Base-by-base conservation (phyloP, 371 early-diverging fungal genomes). In the Cladochytrium tenue region DNA sequence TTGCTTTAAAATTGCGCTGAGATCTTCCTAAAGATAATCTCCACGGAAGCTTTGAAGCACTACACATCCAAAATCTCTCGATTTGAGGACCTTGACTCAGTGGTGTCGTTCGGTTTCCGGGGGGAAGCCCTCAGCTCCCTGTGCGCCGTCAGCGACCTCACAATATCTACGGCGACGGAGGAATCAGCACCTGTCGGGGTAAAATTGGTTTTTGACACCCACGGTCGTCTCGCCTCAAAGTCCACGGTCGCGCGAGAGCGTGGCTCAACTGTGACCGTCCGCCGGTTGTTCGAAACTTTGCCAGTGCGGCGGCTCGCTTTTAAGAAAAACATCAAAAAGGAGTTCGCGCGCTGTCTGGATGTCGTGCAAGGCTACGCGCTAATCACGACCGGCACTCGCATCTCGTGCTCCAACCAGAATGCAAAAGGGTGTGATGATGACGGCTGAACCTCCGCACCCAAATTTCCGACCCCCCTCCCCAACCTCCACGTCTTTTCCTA, bases 291-390 rank as follows among this genome's bases (percentile, higher is more conserved):
- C 76, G 83, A 89, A 17, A 73, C 84, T 3, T 81, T 94, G 72
- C 98, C 99, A 2, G 95, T 99, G 1, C 87, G 99, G n/a, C 77
- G 80, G 50, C 82, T 81, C 35, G 96, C 96, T 64, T 90, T 95
- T 68, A 88, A 89, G 63, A 88, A 88, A 56, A 93, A 94, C 66
- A 77, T 89, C 55, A 90, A 90, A 57, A 76, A 86, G 51, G 95
- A 98, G 71, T 92, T 88, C 63, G 73, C 82, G 1, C 90, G 91
- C 60, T 88, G 93, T 31, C 69, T 97, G 26, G 82, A 84, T 1
- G 69, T 93, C n/a, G 65, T 97, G 26, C 94, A 98, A 73, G 88
- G 90, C 2, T 98, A 96, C 68, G 92, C 92, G 0, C 74, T 96
- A 13, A 88, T 93, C 23, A 78, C 83, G 23, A 76, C 78, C 25